Base-by-base conservation (phyloP, 164 flowering plant genomes). In the Magnolia sinica region DNA sequence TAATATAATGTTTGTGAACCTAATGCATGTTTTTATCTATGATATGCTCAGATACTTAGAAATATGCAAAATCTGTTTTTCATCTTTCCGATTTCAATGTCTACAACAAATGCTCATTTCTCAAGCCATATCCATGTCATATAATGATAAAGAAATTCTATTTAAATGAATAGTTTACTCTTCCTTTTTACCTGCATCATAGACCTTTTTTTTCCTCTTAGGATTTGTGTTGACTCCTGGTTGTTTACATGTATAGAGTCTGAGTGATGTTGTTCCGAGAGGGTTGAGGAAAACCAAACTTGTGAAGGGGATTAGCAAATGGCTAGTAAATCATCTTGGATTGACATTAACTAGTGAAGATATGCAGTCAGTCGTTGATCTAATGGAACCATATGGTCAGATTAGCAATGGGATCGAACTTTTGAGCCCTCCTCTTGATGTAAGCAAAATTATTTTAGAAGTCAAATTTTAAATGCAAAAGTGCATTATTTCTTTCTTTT, bases 371-470 rank as follows among this genome's bases (percentile, higher is more conserved):
- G 98, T 93, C 78, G 98, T 95, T 81, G 94, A 95, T 79, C 83
- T 88, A 52, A 95, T 95, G 99, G 98, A 95, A 77, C 98, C 98
- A 79, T 93, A 92, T 87, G 98, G 97, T 76, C 92, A 89, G 82
- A 90, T 91, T 81, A 92, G 85, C 87, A 92, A 90, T 79, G 99
- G 98, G 77, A 90, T 93, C 58, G 99, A 95, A 76, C 85, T 91
- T 79, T 80, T 89, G 49, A 89, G 71, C 82, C 97, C 97, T 77
- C 91, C 97, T 63, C 84, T 93, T 85, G 95, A 93, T 86, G 99
- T 95, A 89, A 91, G 98, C 71, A 65, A 76, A 66, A 55, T 69
- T 79, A 65, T 64, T 23, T 23, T 59, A 16, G 16, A 23, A 59
- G 64, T 55, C 52, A 23, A 50, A 50, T 59, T 16, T 55, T 58